These are phyloP conservation scores for Vickermania ingenoplastis DNA, from an alignment of 208 protist species.

Conservation along the genomic window DNA sequence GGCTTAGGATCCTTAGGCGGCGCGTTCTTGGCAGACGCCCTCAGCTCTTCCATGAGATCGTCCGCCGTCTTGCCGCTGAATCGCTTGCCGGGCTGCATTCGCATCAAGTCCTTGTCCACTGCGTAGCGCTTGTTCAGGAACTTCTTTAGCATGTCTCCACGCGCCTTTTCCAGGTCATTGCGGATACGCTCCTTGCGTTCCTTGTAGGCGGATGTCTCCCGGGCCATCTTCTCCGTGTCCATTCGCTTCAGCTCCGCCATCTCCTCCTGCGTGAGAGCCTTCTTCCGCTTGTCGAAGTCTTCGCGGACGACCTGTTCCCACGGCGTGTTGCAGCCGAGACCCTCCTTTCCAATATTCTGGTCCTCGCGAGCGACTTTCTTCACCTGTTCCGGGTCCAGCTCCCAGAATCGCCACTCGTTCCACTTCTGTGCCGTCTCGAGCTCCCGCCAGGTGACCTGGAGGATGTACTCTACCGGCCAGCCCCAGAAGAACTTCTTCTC, in stretches of 20 bases:
- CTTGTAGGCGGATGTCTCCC: slow-evolving; percentile 86
- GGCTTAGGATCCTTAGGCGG: background rate
- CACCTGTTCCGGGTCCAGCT: slow-evolving; percentile 88
- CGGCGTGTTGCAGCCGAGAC: slow-evolving; percentile 72
- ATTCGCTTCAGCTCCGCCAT: slow-evolving; percentile 91
- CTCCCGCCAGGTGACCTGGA: slow-evolving; percentile 88
- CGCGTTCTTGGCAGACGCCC: slow-evolving; percentile 32
- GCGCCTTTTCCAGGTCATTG: slow-evolving; percentile 81
- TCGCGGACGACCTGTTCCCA: slow-evolving; percentile 87
- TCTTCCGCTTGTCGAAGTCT: slow-evolving; percentile 89
- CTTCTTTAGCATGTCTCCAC: slow-evolving; percentile 89
- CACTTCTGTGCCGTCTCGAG: slow-evolving; percentile 89
- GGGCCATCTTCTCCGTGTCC: slow-evolving; percentile 87
- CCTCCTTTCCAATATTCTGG: slow-evolving; percentile 81
- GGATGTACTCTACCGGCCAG: slow-evolving; percentile 87
- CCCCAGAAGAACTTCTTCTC: slow-evolving; percentile 90
- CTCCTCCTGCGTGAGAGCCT: slow-evolving; percentile 87
- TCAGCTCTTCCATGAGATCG: slow-evolving; percentile 81
- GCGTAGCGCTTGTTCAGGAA: slow-evolving; percentile 88
- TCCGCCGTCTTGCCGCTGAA: slow-evolving; percentile 81
- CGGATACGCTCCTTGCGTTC: slow-evolving; percentile 86
- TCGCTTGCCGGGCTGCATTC: slow-evolving; percentile 81
- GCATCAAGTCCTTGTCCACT: slow-evolving; percentile 89
- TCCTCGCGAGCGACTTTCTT: slow-evolving; percentile 87
- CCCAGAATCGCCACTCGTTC: slow-evolving; percentile 90